These are phyloP conservation scores for Protomyces gravidus DNA, from an alignment of 1,139 yeast species.

Conservation along the genomic window DNA sequence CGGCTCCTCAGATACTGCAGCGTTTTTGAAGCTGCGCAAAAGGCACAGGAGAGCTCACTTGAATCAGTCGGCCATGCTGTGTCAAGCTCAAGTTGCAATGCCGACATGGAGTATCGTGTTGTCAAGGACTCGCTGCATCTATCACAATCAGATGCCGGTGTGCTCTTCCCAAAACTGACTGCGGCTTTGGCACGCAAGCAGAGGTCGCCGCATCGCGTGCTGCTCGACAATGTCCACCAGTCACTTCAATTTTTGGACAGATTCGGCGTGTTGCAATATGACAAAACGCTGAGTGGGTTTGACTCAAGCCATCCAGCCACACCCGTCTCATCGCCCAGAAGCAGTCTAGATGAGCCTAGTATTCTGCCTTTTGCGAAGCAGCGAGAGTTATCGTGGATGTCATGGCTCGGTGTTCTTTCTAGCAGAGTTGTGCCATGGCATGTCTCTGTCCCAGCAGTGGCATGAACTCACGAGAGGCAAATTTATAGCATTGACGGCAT, in stretches of 20 bases:
- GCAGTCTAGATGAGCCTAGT: no score
- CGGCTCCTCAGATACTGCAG: neutral
- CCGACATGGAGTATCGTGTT: conserved; percentile 4
- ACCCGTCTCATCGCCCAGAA: neutral
- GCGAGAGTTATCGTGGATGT: neutral
- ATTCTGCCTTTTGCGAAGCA: no score
- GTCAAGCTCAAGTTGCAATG: neutral
- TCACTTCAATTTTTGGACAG: neutral
- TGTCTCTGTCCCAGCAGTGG: no score
- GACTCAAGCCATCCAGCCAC: neutral
- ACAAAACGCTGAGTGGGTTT: neutral
- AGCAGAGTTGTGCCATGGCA: no score
- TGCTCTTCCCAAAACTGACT: neutral
- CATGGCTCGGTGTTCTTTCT: no score
- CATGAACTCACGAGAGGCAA: no score
- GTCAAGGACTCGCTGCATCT: conserved; percentile 6
- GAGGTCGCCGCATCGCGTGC: neutral
- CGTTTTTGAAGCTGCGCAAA: neutral
- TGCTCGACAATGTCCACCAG: conserved; percentile 7
- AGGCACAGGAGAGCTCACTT: neutral
- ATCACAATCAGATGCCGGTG: conserved; percentile 7
- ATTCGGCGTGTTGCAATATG: neutral
- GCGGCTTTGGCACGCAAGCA: neutral
- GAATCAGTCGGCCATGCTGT: neutral
- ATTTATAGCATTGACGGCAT: no score